Conservation (phyloP, 2,329 filamentous ascomycete genomes). For the Teratosphaeria nubilosa region DNA sequence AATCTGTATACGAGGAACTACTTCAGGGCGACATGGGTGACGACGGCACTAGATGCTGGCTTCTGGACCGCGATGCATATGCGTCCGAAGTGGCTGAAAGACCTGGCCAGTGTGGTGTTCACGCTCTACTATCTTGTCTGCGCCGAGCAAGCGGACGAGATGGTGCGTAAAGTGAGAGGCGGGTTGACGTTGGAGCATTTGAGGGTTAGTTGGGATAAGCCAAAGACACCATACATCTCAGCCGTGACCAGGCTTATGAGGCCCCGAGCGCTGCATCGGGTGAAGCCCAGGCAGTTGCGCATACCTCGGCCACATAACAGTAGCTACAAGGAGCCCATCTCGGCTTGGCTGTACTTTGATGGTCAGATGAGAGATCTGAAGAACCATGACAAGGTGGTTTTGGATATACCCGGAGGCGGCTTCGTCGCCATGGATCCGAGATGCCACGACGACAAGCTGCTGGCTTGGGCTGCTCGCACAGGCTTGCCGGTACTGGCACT, state of each 20-base stretch:
- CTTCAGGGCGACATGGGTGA: constrained; percentile 93
- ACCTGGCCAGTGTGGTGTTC: constrained; percentile 74
- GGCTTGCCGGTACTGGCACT: constrained; percentile 82
- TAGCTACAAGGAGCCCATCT: constrained; percentile 71
- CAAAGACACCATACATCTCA: constrained; percentile 73
- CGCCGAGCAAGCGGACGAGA: constrained; percentile 90
- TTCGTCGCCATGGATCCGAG: constrained; percentile 97
- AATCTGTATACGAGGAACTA: constrained; percentile 89
- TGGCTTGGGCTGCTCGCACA: constrained; percentile 83
- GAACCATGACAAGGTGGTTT: constrained; percentile 64
- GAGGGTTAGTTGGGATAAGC: constrained; percentile 90
- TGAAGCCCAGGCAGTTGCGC: constrained; percentile 67
- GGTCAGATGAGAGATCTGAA: constrained; percentile 70
- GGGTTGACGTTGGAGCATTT: constrained; percentile 85
- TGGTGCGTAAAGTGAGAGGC: constrained; percentile 80
- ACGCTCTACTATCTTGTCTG: constrained; percentile 85
- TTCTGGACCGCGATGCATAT: constrained; percentile 99
- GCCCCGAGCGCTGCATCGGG: constrained; percentile 52
- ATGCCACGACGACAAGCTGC: constrained; percentile 84
- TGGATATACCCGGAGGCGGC: constrained; percentile 88
- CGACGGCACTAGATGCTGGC: constrained; percentile 87
- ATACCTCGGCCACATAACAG: constrained; percentile 73
- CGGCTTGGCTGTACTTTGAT: constrained; percentile 89
- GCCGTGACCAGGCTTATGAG: constrained; percentile 63
- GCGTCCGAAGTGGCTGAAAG: constrained; percentile 65